Evolutionary conservation across 2,329 filamentous ascomycete species (phyloP).

Genomic region (Alternaria arbusti): DNA sequence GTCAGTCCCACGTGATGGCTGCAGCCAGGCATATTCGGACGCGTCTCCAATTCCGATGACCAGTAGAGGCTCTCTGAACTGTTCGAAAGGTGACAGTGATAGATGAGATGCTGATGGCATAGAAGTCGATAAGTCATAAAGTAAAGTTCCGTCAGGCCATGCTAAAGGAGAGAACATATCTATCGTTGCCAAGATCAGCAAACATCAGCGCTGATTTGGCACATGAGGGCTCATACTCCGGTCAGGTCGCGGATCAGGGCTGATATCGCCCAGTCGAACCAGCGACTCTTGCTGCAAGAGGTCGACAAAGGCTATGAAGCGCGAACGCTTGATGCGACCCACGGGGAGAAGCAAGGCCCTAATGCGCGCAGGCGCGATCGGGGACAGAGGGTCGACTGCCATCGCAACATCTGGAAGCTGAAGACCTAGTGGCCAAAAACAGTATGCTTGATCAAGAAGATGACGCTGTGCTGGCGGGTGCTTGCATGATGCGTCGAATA

Average conservation of each 20-base stretch:
- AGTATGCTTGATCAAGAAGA: slow-evolving; percentile 14
- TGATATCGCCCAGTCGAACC: slow-evolving; percentile 84
- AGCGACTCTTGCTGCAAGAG: slow-evolving; percentile 80
- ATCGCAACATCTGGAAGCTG: slow-evolving; percentile 65
- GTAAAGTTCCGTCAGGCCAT: slow-evolving; percentile 82
- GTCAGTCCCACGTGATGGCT: slow-evolving; percentile 49
- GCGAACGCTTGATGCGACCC: slow-evolving; percentile 80
- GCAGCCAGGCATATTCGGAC: slow-evolving; percentile 61
- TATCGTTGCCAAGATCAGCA: slow-evolving; percentile 53
- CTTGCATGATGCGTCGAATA: slow-evolving; percentile 33
- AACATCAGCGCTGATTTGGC: slow-evolving; percentile 23
- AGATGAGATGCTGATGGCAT: slow-evolving; percentile 80
- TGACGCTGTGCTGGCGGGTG: slow-evolving; percentile 13
- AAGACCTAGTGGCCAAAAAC: slow-evolving; percentile 25
- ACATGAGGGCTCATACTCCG: slow-evolving; percentile 68
- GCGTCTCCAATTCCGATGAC: slow-evolving; percentile 88
- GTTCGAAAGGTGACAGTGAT: slow-evolving; percentile 84
- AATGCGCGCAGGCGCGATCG: slow-evolving; percentile 84
- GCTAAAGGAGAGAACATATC: slow-evolving; percentile 93
- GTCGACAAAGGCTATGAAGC: slow-evolving; percentile 79
- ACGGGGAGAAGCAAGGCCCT: slow-evolving; percentile 86
- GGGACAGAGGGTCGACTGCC: slow-evolving; percentile 87
- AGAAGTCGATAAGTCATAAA: slow-evolving; percentile 86
- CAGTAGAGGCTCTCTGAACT: slow-evolving; percentile 83
- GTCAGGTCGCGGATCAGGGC: slow-evolving; percentile 81